Evolutionary conservation across 805 yeast species (phyloP), one percentile per base, ranked within the genome.

Genomic region (Peterozyma toletana): DNA sequence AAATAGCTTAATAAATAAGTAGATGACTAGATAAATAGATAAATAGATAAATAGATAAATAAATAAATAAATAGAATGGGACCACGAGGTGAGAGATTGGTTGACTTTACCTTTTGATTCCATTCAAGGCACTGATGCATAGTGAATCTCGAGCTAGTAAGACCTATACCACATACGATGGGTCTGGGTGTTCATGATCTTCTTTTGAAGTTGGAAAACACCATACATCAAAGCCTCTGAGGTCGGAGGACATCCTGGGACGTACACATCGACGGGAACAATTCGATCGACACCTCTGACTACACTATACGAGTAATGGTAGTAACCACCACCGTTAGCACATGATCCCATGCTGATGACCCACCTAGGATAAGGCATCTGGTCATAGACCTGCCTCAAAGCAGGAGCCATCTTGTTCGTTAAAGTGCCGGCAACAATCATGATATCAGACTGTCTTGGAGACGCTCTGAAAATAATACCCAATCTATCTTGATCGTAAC

Each of bases 361-460:
- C 95, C 95, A 86, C 67, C 90, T 80, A 39, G 96, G 96, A 54
- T 84, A 93, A 33, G 96, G 88, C 95, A 87, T 87, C 67, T 86
- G 96, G 64, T 86, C 96, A 64, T 87, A 86, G 31, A 86, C 95
- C 69, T 86, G 93, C 70, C 96, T 82, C 63, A 86, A 71, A 21
- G 93, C 93, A 35, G 96, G 96, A 2, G 95, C 95, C 96, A 86
- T 86, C 69, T 86, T 86, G 64, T 86, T 86, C 50, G 96, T 86
- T 52, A 86, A 77, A 2, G 96, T 86, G 36, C 96, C 96, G 2
- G 96, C 95, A 45, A 87, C 93, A 67, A 86, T 86, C 85, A 86
- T 85, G 52, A 86, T 83, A 74, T 86, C 96, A 5, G 93, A 80
- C 65, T 86, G 96, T 68, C 96, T 83, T 43, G 96, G 96, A 34